Evolutionary conservation across 2,329 filamentous ascomycete genomes (phyloP).

Genomic region (Colletotrichum filicis): DNA sequence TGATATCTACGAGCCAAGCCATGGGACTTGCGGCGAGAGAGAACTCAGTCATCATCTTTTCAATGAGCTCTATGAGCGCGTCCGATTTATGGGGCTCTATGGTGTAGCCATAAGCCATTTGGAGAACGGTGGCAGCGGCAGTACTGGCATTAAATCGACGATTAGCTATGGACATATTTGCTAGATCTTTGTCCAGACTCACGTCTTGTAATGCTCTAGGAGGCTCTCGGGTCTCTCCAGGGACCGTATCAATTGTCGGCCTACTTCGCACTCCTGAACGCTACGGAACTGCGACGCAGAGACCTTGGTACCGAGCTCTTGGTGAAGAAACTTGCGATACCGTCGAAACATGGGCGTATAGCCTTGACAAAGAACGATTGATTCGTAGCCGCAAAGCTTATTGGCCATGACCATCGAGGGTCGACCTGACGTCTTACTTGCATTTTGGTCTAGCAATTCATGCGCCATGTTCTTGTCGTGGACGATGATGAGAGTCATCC

Average conservation of each 20-base stretch:
- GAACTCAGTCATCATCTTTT: slow-evolving; percentile 43
- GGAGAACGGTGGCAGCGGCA: slow-evolving; percentile 18
- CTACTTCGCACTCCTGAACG: slow-evolving; percentile 27
- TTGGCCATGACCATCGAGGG: slow-evolving; percentile 42
- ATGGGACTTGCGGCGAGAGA: slow-evolving; percentile 42
- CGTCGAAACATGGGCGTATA: slow-evolving; percentile 39
- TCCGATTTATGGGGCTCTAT: slow-evolving; percentile 44
- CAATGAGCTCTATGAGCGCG: slow-evolving; percentile 43
- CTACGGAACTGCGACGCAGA: slow-evolving; percentile 35
- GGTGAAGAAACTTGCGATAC: slow-evolving; percentile 42
- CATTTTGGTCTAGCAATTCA: slow-evolving; percentile 50
- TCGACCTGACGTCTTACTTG: slow-evolving; percentile 45
- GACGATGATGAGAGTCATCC: slow-evolving; percentile 52
- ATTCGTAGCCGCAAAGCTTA: slow-evolving; percentile 42
- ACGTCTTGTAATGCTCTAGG: slow-evolving; percentile 35
- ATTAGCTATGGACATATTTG: not conserved
- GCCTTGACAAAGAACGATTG: slow-evolving; percentile 36
- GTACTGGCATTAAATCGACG: not conserved
- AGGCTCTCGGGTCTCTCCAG: slow-evolving; percentile 23
- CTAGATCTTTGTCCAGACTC: not conserved
- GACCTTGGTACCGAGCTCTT: slow-evolving; percentile 42
- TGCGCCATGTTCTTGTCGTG: slow-evolving; percentile 48
- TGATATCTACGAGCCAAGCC: slow-evolving; percentile 46
- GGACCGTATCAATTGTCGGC: slow-evolving; percentile 21
- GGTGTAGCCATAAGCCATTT: slow-evolving; percentile 37